Evolutionary conservation across 2,329 filamentous ascomycete genomes (phyloP), one percentile per base, ranked within the genome.

Genomic region (Fusarium metavorans): DNA sequence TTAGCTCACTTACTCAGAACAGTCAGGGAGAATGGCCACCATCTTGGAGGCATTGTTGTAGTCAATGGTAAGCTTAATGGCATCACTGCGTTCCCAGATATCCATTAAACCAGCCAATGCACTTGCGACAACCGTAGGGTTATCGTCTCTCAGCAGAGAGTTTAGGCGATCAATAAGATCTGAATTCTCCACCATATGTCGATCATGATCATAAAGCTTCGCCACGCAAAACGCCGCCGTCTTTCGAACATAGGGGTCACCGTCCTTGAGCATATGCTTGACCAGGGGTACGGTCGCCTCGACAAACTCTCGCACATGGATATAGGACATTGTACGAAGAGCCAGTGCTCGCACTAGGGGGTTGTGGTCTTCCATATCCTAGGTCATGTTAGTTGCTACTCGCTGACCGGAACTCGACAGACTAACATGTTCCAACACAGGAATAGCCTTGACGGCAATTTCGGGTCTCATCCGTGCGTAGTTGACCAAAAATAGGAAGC

Each of bases 21-120:
- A 98, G 82, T 99, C 97, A 2, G 97, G 93, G 27, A 99, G 84
- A 71, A 99, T 98, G 50, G 97, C 95, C 39, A 98, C 95, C 87
- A 99, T 97, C 85, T 99, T 99, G 61, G 96, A 98, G 30, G 97
- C 97, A 84, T 97, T 99, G 72, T 92, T 91, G 82, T 99, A 98
- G 84, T 99, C 97, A 78, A 99, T 98, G 5, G 97, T 98, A 73
- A 99, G 91, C 82, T 98, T 98, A 83, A 99, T 99, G 68, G 94
- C 95, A 83, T 98, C 96, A 81, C 95, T 98, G 68, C 96, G 90
- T 82, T 98, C 97, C 97, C 97, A 99, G 59, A 99, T 98, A 83
- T 99, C 97, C 91, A 98, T 97, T 79, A 99, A 83, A 39, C 94
- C 89, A 30, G 97, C 96, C 72, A 99, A 85, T 8, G 97, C 95